Conservation (phyloP, 768 basidiomycete species). For the Leccinum ochraceum region DNA sequence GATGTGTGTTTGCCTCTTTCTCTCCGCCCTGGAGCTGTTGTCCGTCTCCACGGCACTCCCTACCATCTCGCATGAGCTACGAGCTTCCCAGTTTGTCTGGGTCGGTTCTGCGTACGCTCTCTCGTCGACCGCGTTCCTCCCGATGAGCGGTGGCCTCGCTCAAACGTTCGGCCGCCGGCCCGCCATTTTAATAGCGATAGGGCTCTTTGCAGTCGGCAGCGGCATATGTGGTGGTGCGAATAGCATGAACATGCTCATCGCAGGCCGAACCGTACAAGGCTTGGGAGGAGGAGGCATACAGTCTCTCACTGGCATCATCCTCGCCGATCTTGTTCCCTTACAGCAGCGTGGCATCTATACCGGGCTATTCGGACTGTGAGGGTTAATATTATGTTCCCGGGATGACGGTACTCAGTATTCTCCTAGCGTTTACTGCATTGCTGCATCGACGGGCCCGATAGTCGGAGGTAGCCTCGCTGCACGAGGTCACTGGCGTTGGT, state of each 20-base stretch:
- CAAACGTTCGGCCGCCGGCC: not conserved
- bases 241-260: slow-evolving; percentile 25
- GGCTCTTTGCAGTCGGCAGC: slow-evolving; percentile 36
- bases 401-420: no score
- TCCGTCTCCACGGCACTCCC: no score
- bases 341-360: slow-evolving; percentile 41
- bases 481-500: slow-evolving; percentile 41
- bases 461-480: slow-evolving; percentile 38
- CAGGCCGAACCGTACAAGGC: slow-evolving; percentile 34
- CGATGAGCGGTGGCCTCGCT: no score
- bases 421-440: slow-evolving; percentile 36
- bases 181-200: slow-evolving; percentile 24
- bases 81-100: no score
- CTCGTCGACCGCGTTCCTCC: no score
- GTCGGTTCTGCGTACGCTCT: no score
- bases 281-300: slow-evolving; percentile 39
- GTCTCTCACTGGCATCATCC: slow-evolving; percentile 38
- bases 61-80: no score
- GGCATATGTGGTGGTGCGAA: slow-evolving; percentile 30
- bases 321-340: slow-evolving; percentile 45
- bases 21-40: no score
- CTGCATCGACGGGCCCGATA: slow-evolving; percentile 34
- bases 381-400: not conserved
- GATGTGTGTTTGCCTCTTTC: no score
- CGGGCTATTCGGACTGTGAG: slow-evolving; percentile 27